Evolutionary conservation across 257 asterid species (phyloP), one percentile per base, ranked within the genome.

Genomic region (Solanum stenotomum): DNA sequence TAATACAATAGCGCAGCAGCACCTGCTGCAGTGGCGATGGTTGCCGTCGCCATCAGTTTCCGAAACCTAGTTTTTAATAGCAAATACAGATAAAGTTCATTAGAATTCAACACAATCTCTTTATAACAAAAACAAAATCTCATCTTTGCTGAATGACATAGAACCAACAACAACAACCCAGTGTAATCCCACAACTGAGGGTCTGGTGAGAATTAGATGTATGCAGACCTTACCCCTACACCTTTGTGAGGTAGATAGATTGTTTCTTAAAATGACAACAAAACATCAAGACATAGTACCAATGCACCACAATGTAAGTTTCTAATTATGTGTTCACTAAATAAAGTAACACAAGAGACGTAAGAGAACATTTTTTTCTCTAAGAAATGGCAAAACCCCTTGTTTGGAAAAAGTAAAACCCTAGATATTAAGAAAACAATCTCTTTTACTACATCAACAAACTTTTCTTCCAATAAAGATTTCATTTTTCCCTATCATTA

Each of bases 1-100:
- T 95, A 97, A 88, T 97, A 97, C 91, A 97, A 91, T 87, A 96
- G 95, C 14, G 99, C 99, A 87, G 99, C 99, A 29, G 99, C 99
- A 90, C 99, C 99, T 18, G 99, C 99, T 84, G 99, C 99, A n/a
- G 99, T 96, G 34, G 99, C 99, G 98, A 97, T 94, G 79, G 99
- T 94, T 90, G 99, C 99, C 33, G 99, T 95, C 23, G 99, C 99
- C 99, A 97, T 97, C 89, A 93, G 81, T 83, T 91, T 92, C 81
- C 91, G 84, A 83, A 92, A 89, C 94, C 97, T 95, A 75, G 12
- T 4, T 87, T 59, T 87, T 25, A 71, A 84, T 27, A 84, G n/a
- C 44, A 88, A 63, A 89, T 56, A 71, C 70, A 82, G 5, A 18
- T 3, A 38, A 4, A 49, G 1, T 49, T 82, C 42, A 82, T 46